Evolutionary conservation across 345 rosid genomes (phyloP), one percentile per base, ranked within the genome.

Genomic region (Aurinia saxatilis): DNA sequence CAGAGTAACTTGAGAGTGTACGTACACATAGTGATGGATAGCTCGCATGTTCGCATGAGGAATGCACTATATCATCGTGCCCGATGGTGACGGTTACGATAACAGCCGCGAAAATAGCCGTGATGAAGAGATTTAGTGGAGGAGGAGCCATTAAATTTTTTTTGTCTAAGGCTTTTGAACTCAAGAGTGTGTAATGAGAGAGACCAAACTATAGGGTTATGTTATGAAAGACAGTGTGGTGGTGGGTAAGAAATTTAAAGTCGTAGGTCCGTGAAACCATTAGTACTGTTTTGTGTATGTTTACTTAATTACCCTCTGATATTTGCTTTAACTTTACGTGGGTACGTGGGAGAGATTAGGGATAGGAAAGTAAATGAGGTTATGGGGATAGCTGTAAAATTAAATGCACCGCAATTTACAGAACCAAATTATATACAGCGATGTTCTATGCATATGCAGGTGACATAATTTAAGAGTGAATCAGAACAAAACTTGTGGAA

Each of bases 31-130:
- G 48, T 21, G 54, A 47, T 0, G 93, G 98, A 65, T 81, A 91
- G 66, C 84, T 87, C 30, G 98, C 96, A 67, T 91, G 87, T 21
- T 46, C 33, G 54, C 95, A 91, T 0, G 90, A 81, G 6, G 90
- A 69, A 46, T 75, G 91, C 57, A 91, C 77, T 21, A 87, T 82
- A 60, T 85, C 85, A 35, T 34, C 41, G 0, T 17, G 11, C 12
- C 59, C 57, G 37, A 76, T 70, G 57, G 49, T 35, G 60, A 50
- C 7, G n/a, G 48, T 39, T 45, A 53, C 34, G 40, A 72, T 56
- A 74, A 75, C 27, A 18, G 54, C 10, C 9, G 47, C 2, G 10
- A 66, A 17, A 73, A 73, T 18, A 46, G n/a, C 38, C 49, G 53
- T 13, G 47, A 73, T 27, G 25, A 71, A 42, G 42, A 65, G 60